Evolutionary conservation across 768 basidiomycete species (phyloP).

Genomic region (Auricularia auricula-judae): DNA sequence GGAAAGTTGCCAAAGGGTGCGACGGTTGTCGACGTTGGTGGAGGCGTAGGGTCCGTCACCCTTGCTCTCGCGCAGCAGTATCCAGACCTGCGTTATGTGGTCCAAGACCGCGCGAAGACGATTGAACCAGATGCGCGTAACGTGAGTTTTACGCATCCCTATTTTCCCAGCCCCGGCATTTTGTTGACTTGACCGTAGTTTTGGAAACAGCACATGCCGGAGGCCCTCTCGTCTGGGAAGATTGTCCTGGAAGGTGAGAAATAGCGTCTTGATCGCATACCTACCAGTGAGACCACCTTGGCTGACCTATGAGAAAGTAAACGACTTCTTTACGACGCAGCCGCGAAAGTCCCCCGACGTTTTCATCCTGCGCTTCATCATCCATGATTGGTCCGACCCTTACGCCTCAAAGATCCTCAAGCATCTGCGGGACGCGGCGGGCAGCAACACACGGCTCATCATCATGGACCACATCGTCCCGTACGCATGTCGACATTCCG

Average conservation of each 20-base stretch:
- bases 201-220: conserved; percentile 4
- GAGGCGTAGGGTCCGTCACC: conserved; percentile 11
- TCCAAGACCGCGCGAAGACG: conserved; percentile 13
- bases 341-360: conserved; percentile 1
- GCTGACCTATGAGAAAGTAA: conserved; percentile 12
- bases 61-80: conserved; percentile 7
- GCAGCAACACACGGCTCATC: conserved; percentile 5
- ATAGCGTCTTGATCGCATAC: not conserved
- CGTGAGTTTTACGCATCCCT: not conserved
- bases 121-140: conserved; percentile 5
- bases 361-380: conserved; percentile 8
- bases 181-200: not conserved
- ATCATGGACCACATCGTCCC: conserved; percentile 6
- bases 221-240: conserved; percentile 4
- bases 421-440: conserved; percentile 6
- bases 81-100: conserved; percentile 9
- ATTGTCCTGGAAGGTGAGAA: conserved; percentile 5
- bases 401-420: conserved; percentile 5
- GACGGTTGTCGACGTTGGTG: conserved; percentile 16
- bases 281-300: not conserved
- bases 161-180: not conserved
- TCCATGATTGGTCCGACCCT: conserved; percentile 13
- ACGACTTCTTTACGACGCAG: not conserved
- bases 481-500: conserved; percentile 4
- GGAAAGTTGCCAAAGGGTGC: conserved; percentile 6